Conservation (phyloP, 768 basidiomycete species). For the Pleurotus salmoneostramineus region DNA sequence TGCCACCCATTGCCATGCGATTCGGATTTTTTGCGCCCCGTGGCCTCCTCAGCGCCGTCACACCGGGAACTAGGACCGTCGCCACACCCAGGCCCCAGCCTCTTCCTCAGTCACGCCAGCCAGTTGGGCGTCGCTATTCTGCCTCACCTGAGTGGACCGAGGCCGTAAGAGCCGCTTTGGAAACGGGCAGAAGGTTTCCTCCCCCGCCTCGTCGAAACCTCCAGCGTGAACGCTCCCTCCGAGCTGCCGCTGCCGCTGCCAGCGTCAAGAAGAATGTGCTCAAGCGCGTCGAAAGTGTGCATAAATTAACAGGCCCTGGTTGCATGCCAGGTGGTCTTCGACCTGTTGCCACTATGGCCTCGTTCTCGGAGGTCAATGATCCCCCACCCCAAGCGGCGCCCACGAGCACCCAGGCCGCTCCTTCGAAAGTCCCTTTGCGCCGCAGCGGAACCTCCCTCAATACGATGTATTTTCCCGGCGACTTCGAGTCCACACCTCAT, state of each 20-base stretch:
- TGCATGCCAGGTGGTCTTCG: slow-evolving; percentile 2
- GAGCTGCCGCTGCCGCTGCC: background rate
- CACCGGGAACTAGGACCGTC: too few relatives aligned
- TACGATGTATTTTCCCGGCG: too few relatives aligned
- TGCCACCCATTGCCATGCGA: too few relatives aligned
- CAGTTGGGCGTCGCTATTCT: too few relatives aligned
- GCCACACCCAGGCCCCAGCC: too few relatives aligned
- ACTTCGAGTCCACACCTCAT: too few relatives aligned
- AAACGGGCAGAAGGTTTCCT: background rate
- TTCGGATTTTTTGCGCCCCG: too few relatives aligned
- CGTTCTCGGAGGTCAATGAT: too few relatives aligned
- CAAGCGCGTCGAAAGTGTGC: background rate
- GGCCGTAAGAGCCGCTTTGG: background rate
- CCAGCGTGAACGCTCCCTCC: background rate
- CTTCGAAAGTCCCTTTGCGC: background rate
- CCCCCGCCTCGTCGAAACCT: background rate
- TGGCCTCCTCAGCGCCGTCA: too few relatives aligned
- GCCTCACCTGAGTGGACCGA: background rate
- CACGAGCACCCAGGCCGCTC: background rate
- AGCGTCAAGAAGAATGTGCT: background rate
- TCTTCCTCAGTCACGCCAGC: too few relatives aligned
- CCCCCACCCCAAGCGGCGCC: too few relatives aligned
- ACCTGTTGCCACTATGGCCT: background rate
- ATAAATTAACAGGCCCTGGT: background rate
- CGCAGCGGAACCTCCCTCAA: too few relatives aligned